Evolutionary conservation across 177 flowering plant species (phyloP).

Genomic region (Vitis hybrid): DNA sequence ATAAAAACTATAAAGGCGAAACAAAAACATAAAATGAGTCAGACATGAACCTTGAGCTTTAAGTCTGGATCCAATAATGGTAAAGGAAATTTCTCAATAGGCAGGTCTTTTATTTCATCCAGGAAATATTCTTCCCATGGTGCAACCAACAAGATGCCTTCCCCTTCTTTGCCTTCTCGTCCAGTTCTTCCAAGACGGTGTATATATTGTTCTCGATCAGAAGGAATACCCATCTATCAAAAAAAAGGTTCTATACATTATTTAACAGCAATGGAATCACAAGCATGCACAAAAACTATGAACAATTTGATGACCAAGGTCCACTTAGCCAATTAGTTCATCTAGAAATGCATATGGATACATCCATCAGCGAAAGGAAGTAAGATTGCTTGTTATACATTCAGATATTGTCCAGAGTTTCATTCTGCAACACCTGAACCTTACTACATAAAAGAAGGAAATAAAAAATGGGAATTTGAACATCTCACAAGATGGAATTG

Average conservation of each 20-base stretch:
- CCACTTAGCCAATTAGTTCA: too few species aligned
- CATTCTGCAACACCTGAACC: too few species aligned
- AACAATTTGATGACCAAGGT: too few species aligned
- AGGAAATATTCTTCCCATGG: slow-evolving; percentile 95
- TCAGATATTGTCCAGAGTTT: background rate
- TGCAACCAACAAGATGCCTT: slow-evolving; percentile 85
- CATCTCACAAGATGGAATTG: too few species aligned
- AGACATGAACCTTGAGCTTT: slow-evolving; percentile 57
- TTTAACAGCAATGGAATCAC: background rate
- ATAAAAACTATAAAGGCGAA: background rate
- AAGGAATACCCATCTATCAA: slow-evolving; percentile 76
- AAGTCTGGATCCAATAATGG: slow-evolving; percentile 51
- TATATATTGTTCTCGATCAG: slow-evolving; percentile 84
- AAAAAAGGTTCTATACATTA: background rate
- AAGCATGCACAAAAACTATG: background rate
- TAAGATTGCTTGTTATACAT: background rate
- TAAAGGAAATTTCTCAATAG: slow-evolving; percentile 49
- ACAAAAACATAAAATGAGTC: background rate
- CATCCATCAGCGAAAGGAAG: background rate
- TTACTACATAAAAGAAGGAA: too few species aligned
- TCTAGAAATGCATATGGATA: background rate
- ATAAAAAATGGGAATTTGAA: too few species aligned
- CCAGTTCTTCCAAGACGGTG: slow-evolving; percentile 98
- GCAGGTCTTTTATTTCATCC: slow-evolving; percentile 75
- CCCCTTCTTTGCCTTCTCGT: slow-evolving; percentile 89